These are phyloP conservation scores for Gossypium schwendimanii DNA, from an alignment of 441 rosid species.

Conservation along the genomic window DNA sequence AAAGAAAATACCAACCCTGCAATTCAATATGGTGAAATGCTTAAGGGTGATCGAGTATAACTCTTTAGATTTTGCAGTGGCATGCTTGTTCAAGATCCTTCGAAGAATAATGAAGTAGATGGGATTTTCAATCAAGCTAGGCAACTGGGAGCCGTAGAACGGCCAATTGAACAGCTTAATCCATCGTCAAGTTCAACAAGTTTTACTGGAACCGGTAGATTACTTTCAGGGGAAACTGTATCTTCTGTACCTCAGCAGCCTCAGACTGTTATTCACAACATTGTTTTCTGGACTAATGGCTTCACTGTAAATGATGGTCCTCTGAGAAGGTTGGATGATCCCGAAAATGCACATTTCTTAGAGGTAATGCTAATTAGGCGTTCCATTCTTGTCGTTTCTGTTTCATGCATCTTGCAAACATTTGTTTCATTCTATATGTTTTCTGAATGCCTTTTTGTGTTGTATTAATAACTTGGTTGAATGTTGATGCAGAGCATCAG, in stretches of 20 bases:
- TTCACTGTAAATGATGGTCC: constrained; percentile 94
- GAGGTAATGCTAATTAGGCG: constrained; percentile 45
- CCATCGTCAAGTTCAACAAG: constrained; percentile 74
- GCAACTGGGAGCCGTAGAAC: constrained; percentile 86
- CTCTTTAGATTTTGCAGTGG: constrained; percentile 47
- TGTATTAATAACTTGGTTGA: constrained; percentile 12
- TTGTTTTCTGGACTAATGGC: constrained; percentile 90
- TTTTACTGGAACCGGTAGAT: constrained; percentile 79
- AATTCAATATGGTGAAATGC: neutral
- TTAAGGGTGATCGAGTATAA: neutral
- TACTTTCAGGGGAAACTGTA: constrained; percentile 72
- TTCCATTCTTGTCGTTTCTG: neutral
- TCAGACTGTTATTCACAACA: constrained; percentile 69
- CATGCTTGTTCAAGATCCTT: constrained; percentile 92
- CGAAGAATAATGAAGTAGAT: constrained; percentile 75
- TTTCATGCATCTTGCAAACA: neutral
- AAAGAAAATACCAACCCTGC: neutral
- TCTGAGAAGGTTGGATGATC: constrained; percentile 80
- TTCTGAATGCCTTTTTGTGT: neutral
- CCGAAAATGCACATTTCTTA: constrained; percentile 83
- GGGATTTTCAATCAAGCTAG: constrained; percentile 84
- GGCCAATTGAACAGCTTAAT: constrained; percentile 49
- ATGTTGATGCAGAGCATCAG: constrained; percentile 58
- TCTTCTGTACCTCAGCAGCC: constrained; percentile 76
- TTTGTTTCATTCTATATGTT: neutral